phyloP scores from a whole-genome alignment of 768 basidiomycete species.

The Pleurotus sapidus region DNA sequence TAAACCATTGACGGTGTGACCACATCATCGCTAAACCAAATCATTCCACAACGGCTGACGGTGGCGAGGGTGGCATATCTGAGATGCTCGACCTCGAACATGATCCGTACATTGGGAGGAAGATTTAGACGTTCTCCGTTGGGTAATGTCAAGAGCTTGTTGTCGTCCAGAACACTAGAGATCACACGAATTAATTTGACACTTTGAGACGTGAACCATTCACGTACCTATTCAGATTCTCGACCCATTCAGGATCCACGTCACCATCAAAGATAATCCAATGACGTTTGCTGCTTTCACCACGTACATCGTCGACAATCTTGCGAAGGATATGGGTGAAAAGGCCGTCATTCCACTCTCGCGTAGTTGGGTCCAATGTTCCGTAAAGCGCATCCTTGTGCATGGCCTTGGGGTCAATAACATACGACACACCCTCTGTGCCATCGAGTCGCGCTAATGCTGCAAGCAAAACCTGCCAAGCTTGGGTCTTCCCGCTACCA shows the following conservation, averaged over 20 bases:
- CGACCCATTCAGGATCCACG: slow-evolving; percentile 99
- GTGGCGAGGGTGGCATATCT: slow-evolving; percentile 97
- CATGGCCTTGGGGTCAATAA: slow-evolving; percentile 99
- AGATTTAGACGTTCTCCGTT: slow-evolving; percentile 98
- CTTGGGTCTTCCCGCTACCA: slow-evolving; percentile 94
- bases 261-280: slow-evolving; percentile 99
- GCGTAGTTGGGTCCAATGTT: slow-evolving; percentile 92
- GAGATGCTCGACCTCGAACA: slow-evolving; percentile 99
- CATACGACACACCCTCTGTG: slow-evolving; percentile 88
- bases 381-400: slow-evolving; percentile 98
- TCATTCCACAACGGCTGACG: slow-evolving; percentile 99
- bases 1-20: slow-evolving; percentile 91
- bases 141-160: slow-evolving; percentile 93
- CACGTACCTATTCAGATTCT: slow-evolving; percentile 93
- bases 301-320: slow-evolving; percentile 97
- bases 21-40: slow-evolving; percentile 99
- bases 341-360: slow-evolving; percentile 98
- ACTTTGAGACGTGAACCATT: slow-evolving; percentile 1
- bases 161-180: slow-evolving; percentile 93
- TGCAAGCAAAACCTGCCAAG: slow-evolving; percentile 91
- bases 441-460: slow-evolving; percentile 92
- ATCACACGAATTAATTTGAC: slow-evolving; percentile 7
- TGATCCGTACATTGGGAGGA: slow-evolving; percentile 95
- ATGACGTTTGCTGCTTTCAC: slow-evolving; percentile 93
- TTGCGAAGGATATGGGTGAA: slow-evolving; percentile 98